A percentile compares a stretch with the other conserved stretches of the same genome.
phyloP scores from a whole-genome alignment of 179 eudicot genomes.

The Spinacia oleracea region DNA sequence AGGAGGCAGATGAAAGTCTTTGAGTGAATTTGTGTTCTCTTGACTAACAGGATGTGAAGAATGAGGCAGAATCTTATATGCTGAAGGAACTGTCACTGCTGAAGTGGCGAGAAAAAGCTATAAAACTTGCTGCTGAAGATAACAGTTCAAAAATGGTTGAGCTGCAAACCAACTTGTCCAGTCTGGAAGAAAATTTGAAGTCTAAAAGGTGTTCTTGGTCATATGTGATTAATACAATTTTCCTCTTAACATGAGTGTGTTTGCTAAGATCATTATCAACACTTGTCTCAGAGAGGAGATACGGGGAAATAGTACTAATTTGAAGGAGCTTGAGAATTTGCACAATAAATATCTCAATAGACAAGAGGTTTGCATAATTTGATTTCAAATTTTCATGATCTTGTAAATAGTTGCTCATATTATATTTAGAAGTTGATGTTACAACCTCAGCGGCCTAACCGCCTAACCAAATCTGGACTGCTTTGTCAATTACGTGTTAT shows the following conservation, averaged over 20 bases:
- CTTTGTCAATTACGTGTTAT: slow-evolving; percentile 1
- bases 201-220: slow-evolving; percentile 56
- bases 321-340: slow-evolving; percentile 80
- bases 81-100: slow-evolving; percentile 72
- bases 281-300: slow-evolving; percentile 73
- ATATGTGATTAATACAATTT: neutral
- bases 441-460: neutral
- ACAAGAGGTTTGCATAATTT: slow-evolving; percentile 64
- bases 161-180: slow-evolving; percentile 53
- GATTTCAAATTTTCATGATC: neutral
- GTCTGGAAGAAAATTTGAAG: slow-evolving; percentile 65
- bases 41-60: slow-evolving; percentile 67
- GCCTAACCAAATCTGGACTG: neutral
- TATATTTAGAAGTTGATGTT: neutral
- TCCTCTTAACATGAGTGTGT: neutral
- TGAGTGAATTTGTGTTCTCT: neutral
- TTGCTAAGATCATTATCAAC: slow-evolving; percentile 6
- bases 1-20: neutral
- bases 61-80: slow-evolving; percentile 96
- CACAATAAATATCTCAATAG: slow-evolving; percentile 67
- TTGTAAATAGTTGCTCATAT: neutral
- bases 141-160: slow-evolving; percentile 50
- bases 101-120: slow-evolving; percentile 94
- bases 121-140: slow-evolving; percentile 74
- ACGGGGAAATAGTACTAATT: slow-evolving; percentile 45